Conservation (phyloP, 768 basidiomycete genomes). For the Cystofilobasidium capitatum region DNA sequence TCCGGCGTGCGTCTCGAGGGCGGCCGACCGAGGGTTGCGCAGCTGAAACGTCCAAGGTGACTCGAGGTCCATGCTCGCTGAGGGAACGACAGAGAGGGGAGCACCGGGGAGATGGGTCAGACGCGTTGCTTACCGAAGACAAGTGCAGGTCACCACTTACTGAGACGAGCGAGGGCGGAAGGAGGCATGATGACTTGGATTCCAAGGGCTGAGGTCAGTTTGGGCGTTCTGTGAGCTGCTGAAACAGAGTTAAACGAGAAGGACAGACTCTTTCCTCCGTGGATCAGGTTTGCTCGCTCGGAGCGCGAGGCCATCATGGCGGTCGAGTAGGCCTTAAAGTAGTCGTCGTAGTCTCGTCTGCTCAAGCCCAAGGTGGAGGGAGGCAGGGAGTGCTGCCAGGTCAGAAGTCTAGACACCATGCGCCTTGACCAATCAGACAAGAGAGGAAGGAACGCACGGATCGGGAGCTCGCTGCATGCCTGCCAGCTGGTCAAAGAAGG, state of each 20-base stretch:
- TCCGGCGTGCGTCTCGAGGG: conserved; percentile 82
- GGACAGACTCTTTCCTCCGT: conserved; percentile 88
- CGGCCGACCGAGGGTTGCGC: conserved; percentile 76
- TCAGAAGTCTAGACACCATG: not conserved
- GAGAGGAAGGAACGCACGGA: conserved; percentile 3
- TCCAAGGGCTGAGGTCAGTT: not conserved
- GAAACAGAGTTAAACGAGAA: no score
- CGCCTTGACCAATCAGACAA: not conserved
- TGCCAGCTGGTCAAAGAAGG: conserved; percentile 28
- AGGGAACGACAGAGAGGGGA: not conserved
- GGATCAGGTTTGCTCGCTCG: conserved; percentile 82
- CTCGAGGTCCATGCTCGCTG: conserved; percentile 71
- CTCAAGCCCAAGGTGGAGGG: not conserved
- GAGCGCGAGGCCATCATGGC: conserved; percentile 65
- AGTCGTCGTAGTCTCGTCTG: conserved; percentile 67
- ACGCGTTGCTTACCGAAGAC: not conserved
- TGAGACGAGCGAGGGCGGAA: conserved; percentile 79
- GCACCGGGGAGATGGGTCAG: not conserved
- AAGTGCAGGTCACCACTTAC: conserved; percentile 35
- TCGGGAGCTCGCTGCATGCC: conserved; percentile 22
- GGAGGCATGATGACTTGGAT: conserved; percentile 88
- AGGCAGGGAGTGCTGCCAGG: not conserved
- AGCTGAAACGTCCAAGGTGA: conserved; percentile 94
- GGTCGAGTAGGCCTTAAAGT: conserved; percentile 87
- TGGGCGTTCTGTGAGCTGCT: not conserved